These are phyloP conservation scores for Fusarium bactridioides DNA, from an alignment of 2,329 filamentous ascomycete species.

Conservation along the genomic window DNA sequence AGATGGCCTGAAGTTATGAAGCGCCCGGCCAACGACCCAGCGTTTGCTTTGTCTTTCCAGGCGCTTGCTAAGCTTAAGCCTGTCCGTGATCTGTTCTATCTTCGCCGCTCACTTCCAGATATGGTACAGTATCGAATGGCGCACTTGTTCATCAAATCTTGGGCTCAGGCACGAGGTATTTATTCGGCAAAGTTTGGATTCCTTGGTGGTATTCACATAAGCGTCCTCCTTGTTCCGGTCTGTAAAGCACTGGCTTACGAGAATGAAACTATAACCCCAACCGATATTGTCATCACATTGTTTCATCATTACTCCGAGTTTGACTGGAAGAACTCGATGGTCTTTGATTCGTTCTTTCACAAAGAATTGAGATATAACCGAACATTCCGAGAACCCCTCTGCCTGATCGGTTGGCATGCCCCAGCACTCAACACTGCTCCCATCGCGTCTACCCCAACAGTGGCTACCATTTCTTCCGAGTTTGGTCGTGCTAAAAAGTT, in stretches of 20 bases:
- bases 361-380: conserved; percentile 60
- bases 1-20: conserved; percentile 58
- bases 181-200: conserved; percentile 73
- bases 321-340: conserved; percentile 63
- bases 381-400: conserved; percentile 66
- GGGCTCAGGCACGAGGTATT: conserved; percentile 68
- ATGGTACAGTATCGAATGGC: conserved; percentile 64
- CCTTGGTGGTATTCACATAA: conserved; percentile 70
- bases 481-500: conserved; percentile 55
- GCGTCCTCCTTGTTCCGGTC: conserved; percentile 66
- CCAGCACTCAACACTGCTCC: conserved; percentile 68
- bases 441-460: conserved; percentile 61
- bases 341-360: conserved; percentile 69
- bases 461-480: conserved; percentile 60
- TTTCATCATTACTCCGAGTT: conserved; percentile 69
- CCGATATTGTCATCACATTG: conserved; percentile 65
- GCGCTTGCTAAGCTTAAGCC: conserved; percentile 70
- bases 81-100: conserved; percentile 67
- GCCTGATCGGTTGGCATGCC: conserved; percentile 68
- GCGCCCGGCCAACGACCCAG: conserved; percentile 58
- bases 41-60: conserved; percentile 63
- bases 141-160: conserved; percentile 67
- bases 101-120: conserved; percentile 67
- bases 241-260: conserved; percentile 61
- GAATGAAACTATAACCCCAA: conserved; percentile 50